Conservation (phyloP, 108 stramenopile genomes). For the Nannochloropsis salina region DNA sequence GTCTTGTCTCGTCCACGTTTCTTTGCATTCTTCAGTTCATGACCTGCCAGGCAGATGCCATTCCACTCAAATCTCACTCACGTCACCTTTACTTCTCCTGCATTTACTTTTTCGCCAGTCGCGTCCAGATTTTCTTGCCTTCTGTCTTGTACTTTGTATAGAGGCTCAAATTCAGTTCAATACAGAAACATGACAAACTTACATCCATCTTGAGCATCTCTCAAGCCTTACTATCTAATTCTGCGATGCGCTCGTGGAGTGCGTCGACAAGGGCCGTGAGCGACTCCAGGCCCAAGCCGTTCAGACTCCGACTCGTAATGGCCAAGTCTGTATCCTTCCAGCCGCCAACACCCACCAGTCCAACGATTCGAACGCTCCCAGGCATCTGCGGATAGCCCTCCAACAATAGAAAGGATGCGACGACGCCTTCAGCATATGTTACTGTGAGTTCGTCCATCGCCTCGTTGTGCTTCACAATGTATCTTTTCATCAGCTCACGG, state of each 20-base stretch:
- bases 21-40: not conserved
- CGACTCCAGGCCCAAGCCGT: not conserved
- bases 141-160: not conserved
- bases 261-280: slow-evolving; percentile 9
- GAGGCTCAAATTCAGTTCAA: no score
- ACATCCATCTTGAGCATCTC: no score
- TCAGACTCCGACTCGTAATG: slow-evolving; percentile 2
- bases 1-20: not conserved
- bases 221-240: not conserved
- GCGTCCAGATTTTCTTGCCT: not conserved
- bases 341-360: slow-evolving; percentile 9
- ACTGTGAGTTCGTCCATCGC: not conserved
- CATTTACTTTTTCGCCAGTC: not conserved
- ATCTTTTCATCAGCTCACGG: slow-evolving; percentile 3
- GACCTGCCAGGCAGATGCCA: no score
- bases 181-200: no score
- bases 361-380: not conserved
- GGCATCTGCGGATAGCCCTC: not conserved
- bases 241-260: not conserved
- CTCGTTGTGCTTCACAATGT: slow-evolving; percentile 11
- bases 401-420: not conserved
- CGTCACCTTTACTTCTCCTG: not conserved
- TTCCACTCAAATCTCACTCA: not conserved
- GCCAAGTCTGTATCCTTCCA: not conserved
- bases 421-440: not conserved